Percentiles rank a stretch among this genome's conserved stretches.
Conservation (phyloP, 176 grass and related monocot genomes). For the Eleusine coracana region DNA sequence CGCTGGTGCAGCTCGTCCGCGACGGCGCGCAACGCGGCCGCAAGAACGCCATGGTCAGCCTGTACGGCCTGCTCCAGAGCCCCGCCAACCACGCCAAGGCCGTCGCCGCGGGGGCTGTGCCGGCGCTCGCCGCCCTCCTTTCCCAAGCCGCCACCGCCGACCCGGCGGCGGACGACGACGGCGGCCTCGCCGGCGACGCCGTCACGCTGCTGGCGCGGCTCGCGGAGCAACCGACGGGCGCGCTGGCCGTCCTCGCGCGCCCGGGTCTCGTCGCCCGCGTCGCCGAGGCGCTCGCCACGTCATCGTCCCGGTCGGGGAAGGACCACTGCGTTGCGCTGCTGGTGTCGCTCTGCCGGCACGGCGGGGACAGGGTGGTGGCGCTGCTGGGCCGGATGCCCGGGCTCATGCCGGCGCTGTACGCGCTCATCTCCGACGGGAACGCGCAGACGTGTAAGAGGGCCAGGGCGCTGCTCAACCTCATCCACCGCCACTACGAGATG, state of each 20-base stretch:
- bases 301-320: constrained; percentile 50
- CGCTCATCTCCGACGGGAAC: constrained; percentile 61
- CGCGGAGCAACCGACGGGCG: constrained; percentile 50
- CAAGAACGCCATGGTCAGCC: constrained; percentile 73
- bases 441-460: constrained; percentile 61
- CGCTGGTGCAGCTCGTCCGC: constrained; percentile 64
- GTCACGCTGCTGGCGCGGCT: constrained; percentile 68
- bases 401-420: constrained; percentile 61
- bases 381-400: constrained; percentile 58
- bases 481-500: constrained; percentile 57
- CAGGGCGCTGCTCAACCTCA: constrained; percentile 64
- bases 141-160: no score
- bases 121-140: constrained; percentile 47
- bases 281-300: constrained; percentile 50
- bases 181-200: constrained; percentile 53
- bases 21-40: constrained; percentile 53
- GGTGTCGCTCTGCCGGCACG: constrained; percentile 57
- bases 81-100: constrained; percentile 52
- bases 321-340: constrained; percentile 69
- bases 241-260: constrained; percentile 46
- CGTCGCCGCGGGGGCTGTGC: constrained; percentile 53
- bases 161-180: constrained; percentile 37
- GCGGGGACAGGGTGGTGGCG: constrained; percentile 56
- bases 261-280: constrained; percentile 42
- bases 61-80: constrained; percentile 65